Evolutionary conservation across 805 yeast genomes (phyloP), one percentile per base, ranked within the genome.

Genomic region (Sugiyamaella lignohabitans): DNA sequence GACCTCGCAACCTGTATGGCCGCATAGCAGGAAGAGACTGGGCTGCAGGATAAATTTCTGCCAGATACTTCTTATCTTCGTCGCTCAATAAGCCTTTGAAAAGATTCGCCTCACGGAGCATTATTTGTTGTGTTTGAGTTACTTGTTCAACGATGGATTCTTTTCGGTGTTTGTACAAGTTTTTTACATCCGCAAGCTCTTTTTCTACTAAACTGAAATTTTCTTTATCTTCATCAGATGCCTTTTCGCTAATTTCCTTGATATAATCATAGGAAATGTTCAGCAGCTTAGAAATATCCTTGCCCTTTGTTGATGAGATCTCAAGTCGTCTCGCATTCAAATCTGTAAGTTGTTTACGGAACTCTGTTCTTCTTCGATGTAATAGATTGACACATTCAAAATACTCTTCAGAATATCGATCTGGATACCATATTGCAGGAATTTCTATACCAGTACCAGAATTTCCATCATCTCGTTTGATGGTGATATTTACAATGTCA

Each of bases 391-490:
- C 39, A 27, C 8, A 8, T 27, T 27, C 32, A 27, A 27, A 27
- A 27, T 27, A 27, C 32, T 27, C 45, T 23, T 47, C 35, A 2
- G 50, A 27, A 44, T 57, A 58, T 21, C 61, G 40, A 22, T 51
- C 55, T 1, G 61, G 60, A 34, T 45, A 57, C 51, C 56, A 55
- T 3, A 37, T 44, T 1, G 43, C 17, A 2, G 54, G 54, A 3
- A 54, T 43, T 11, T 23, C 32, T 4, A 56, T 46, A 1, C 61
- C 61, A 4, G 53, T 45, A 1, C 59, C 60, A 2, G 57, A 50
- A 11, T 38, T 43, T 14, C 56, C 52, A 37, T 57, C 59, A n/a
- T 56, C 59, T 10, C 59, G 48, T 20, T 55, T 53, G n/a, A 58
- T 34, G 2, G 58, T 44, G 23, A 58, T 45, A 20, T 42, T 43